Evolutionary conservation across 306 rosid genomes (phyloP), one percentile per base, ranked within the genome.

Genomic region (Prosopis cineraria): DNA sequence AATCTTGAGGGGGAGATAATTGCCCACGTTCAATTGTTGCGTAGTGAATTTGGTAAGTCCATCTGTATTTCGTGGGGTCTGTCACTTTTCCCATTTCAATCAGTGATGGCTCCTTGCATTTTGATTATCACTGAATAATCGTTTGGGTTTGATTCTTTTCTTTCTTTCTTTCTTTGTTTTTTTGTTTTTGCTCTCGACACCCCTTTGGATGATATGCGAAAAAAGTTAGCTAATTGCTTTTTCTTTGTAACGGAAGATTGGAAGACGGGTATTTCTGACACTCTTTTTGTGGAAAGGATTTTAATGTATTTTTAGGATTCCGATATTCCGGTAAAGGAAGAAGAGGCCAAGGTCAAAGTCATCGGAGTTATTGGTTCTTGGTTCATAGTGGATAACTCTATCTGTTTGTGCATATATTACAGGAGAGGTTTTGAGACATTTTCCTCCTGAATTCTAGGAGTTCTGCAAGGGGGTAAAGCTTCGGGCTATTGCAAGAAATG

Each of bases 341-440:
- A 88, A 76, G 83, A 81, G 89, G 87, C 89, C 83, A 68, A 78
- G 88, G 92, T 85, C 80, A 82, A 84, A 72, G 70, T 84, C 88
- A 78, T 84, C 87, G 93, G 93, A 87, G 80, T 86, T 84, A 78
- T 69, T 84, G 89, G 87, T 91, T 88, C 77, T 84, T 90, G 90
- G 88, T 88, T 92, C 90, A 78, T 88, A 87, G 77, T 75, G 85
- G 88, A 85, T 94, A 94, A 94, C 94, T 82, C 70, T 86, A 81
- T 91, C 86, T 92, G 89, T 85, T 88, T 87, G 88, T 92, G 88
- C 89, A 82, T 85, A 87, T 90, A 90, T 92, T 91, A 89, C 93
- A 91, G 93, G 89, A 85, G 71, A 91, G 86, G 82, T 90, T 87
- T 88, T 87, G 86, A 77, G 90, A 87, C 84, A 82, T 78, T 85